Conservation (phyloP, 2,329 filamentous ascomycete genomes). For the Hymenoscyphus infarciens region DNA sequence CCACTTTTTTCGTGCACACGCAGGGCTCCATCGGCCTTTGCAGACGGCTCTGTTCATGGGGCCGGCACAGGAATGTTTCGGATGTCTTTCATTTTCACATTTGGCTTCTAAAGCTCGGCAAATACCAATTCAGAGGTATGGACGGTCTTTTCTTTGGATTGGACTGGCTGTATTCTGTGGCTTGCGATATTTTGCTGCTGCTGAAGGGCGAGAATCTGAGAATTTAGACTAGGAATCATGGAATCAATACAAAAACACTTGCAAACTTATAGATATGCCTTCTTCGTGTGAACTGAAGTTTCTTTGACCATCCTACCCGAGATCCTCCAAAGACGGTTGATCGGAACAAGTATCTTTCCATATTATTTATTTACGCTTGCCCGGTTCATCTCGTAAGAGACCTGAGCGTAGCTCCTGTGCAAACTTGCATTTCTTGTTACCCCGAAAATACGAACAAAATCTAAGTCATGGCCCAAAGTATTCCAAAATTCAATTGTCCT, state of each 20-base stretch:
- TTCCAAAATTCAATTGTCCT: too few species aligned
- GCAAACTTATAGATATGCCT: constrained; percentile 4
- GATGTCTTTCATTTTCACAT: constrained; percentile 19
- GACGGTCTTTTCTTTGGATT: constrained; percentile 12
- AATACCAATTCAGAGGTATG: constrained; percentile 19
- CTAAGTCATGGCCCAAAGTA: too few species aligned
- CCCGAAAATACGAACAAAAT: too few species aligned
- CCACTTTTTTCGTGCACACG: constrained; percentile 19
- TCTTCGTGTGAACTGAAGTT: background rate
- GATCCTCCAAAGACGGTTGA: too few species aligned
- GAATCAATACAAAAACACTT: constrained; percentile 11
- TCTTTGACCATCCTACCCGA: too few species aligned
- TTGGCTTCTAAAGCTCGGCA: constrained; percentile 13
- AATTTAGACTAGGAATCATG: constrained; percentile 10
- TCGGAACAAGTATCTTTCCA: too few species aligned
- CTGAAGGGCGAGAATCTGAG: constrained; percentile 3
- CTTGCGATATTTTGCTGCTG: constrained; percentile 12
- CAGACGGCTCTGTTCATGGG: constrained; percentile 10
- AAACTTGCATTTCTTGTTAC: too few species aligned
- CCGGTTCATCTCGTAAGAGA: too few species aligned
- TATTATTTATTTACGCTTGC: too few species aligned
- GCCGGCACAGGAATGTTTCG: constrained; percentile 19
- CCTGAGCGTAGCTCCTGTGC: too few species aligned
- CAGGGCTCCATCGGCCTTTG: constrained; percentile 23
- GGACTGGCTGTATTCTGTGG: constrained; percentile 8